Percentiles rank a stretch among this genome's conserved stretches.
Evolutionary conservation across 306 rosid species (phyloP).

Genomic region (Purshia tridentata): DNA sequence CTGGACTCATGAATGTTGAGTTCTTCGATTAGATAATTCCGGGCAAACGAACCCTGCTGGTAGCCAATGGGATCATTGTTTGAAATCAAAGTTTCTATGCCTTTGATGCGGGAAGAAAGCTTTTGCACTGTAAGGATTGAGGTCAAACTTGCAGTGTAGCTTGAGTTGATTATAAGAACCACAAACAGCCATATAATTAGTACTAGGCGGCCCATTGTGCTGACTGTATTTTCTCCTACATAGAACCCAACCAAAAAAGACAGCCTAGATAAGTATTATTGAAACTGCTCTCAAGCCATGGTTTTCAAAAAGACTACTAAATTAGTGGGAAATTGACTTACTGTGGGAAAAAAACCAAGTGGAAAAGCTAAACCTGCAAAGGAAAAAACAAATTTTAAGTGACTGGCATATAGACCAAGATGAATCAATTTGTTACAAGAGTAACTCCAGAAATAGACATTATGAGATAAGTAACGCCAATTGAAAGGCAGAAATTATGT

Average conservation of each 20-base stretch:
- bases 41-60: conserved; percentile 65
- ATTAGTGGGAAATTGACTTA: conserved; percentile 41
- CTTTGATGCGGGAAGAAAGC: conserved; percentile 75
- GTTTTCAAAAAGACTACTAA: neutral
- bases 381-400: conserved; percentile 1
- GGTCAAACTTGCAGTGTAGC: conserved; percentile 96
- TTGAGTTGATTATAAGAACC: conserved; percentile 85
- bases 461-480: conserved; percentile 6
- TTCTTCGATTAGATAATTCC: conserved; percentile 57
- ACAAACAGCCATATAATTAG: conserved; percentile 89
- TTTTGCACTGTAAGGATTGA: conserved; percentile 94
- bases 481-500: neutral
- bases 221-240: conserved; percentile 87
- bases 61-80: conserved; percentile 73
- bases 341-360: conserved; percentile 83
- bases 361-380: conserved; percentile 61
- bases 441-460: neutral
- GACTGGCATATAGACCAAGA: neutral
- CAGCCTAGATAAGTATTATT: conserved; percentile 18
- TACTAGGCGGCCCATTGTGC: conserved; percentile 86
- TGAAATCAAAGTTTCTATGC: conserved; percentile 59
- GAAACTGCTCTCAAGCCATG: conserved; percentile 18
- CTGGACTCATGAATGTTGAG: conserved; percentile 59
- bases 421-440: neutral
- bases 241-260: neutral